Evolutionary conservation across 2,329 filamentous ascomycete species (phyloP).

Genomic region (Colletotrichum eremochloae): DNA sequence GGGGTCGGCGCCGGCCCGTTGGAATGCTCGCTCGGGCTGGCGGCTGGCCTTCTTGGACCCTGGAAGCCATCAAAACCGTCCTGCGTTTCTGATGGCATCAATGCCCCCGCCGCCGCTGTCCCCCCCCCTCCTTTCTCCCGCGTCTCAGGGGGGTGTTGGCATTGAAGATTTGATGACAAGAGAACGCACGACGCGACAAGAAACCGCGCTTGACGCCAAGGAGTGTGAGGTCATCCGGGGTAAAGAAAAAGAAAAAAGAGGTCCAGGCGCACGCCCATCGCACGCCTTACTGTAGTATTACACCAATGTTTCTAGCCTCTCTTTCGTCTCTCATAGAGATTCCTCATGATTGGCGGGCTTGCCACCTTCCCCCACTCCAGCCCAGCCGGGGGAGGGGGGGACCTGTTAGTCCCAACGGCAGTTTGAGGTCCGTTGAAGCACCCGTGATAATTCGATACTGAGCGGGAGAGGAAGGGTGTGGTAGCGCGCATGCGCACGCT

Average conservation of each 20-base stretch:
- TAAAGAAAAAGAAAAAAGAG: background rate
- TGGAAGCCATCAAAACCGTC: constrained; percentile 16
- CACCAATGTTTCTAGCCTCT: background rate
- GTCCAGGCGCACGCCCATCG: constrained; percentile 5
- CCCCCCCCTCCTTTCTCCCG: background rate
- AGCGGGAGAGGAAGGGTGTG: too few species aligned
- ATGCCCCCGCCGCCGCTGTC: background rate
- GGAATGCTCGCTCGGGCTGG: constrained; percentile 6
- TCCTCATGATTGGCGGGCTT: background rate
- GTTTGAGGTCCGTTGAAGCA: constrained; percentile 27
- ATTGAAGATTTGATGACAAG: constrained; percentile 13
- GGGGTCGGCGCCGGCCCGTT: constrained; percentile 6
- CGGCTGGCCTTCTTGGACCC: constrained; percentile 17
- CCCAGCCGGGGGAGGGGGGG: background rate
- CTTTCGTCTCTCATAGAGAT: background rate
- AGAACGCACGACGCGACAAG: background rate
- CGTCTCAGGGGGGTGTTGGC: constrained; percentile 26
- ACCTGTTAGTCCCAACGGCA: constrained; percentile 6
- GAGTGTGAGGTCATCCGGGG: constrained; percentile 31
- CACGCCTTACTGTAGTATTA: background rate
- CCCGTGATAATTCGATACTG: background rate
- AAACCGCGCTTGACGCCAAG: constrained; percentile 35
- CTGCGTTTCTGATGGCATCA: constrained; percentile 11
- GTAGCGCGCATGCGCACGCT: background rate
- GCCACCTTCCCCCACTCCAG: background rate